These are phyloP conservation scores for Pestalotiopsis fici DNA, from an alignment of 2,329 filamentous ascomycete species.

Conservation along the genomic window DNA sequence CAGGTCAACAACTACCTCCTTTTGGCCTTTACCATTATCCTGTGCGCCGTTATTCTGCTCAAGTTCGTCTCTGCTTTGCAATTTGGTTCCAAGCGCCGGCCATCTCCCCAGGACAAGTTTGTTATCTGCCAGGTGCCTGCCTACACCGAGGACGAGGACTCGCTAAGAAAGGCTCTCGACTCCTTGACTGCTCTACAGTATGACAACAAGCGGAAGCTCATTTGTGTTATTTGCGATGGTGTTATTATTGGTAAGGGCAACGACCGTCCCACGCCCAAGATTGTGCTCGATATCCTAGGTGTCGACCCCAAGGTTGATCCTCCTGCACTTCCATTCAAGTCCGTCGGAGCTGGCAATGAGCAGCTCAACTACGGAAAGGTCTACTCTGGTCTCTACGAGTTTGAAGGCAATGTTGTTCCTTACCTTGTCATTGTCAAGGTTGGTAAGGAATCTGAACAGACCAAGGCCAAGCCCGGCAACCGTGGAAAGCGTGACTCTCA, in stretches of 20 bases:
- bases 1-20: slow-evolving; percentile 91
- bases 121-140: slow-evolving; percentile 98
- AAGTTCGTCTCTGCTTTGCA: slow-evolving; percentile 95
- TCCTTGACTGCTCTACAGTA: slow-evolving; percentile 93
- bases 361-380: slow-evolving; percentile 99
- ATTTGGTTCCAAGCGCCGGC: slow-evolving; percentile 87
- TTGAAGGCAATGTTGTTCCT: slow-evolving; percentile 94
- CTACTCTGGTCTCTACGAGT: slow-evolving; percentile 97
- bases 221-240: slow-evolving; percentile 95
- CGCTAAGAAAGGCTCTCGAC: slow-evolving; percentile 87
- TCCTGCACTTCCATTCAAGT: slow-evolving; percentile 90
- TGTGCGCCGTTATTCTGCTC: slow-evolving; percentile 76
- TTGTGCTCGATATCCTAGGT: slow-evolving; percentile 94
- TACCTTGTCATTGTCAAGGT: slow-evolving; percentile 97
- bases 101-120: slow-evolving; percentile 93
- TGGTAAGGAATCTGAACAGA: slow-evolving; percentile 93
- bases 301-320: slow-evolving; percentile 97
- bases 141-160: slow-evolving; percentile 97
- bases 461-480: slow-evolving; percentile 91
- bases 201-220: slow-evolving; percentile 97
- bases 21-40: slow-evolving; percentile 80
- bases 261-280: slow-evolving; percentile 94
- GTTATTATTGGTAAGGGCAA: slow-evolving; percentile 96
- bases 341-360: slow-evolving; percentile 82
- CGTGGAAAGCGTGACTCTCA: slow-evolving; percentile 98